Conservation (phyloP, 129 eudicot genomes). For the Lactuca sativa region DNA sequence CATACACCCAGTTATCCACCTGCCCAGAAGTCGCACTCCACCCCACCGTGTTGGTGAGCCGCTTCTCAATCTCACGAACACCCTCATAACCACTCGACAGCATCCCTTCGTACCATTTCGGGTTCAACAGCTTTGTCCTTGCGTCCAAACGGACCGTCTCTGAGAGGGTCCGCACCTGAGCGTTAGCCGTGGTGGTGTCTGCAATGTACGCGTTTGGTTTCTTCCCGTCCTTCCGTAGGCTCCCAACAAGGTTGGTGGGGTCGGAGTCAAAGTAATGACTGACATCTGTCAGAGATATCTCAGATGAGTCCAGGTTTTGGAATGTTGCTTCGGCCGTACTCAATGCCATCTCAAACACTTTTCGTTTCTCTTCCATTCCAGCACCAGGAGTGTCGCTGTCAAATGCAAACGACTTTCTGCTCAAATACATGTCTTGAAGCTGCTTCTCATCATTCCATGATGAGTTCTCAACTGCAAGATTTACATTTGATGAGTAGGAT, state of each 20-base stretch:
- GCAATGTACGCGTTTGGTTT: constrained; percentile 96
- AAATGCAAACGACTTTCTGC: constrained; percentile 94
- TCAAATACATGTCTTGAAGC: constrained; percentile 98
- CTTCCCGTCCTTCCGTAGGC: constrained; percentile 91
- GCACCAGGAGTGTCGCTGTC: constrained; percentile 92
- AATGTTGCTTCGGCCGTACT: constrained; percentile 91
- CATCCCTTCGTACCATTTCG: constrained; percentile 99
- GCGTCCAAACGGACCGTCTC: constrained; percentile 97
- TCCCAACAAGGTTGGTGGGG: constrained; percentile 92
- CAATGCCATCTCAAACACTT: constrained; percentile 87
- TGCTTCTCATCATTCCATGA: constrained; percentile 99
- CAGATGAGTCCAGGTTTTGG: constrained; percentile 85
- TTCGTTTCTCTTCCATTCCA: constrained; percentile 84
- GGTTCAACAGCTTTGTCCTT: constrained; percentile 89
- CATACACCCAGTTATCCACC: constrained; percentile 96
- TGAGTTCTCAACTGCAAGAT: constrained; percentile 98
- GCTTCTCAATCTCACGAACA: constrained; percentile 96
- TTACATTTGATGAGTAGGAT: constrained; percentile 89
- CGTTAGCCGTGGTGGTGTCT: constrained; percentile 98
- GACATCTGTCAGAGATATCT: constrained; percentile 79
- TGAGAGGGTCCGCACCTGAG: constrained; percentile 92
- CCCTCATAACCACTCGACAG: constrained; percentile 94
- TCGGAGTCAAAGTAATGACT: constrained; percentile 95
- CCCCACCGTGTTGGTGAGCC: constrained; percentile 93
- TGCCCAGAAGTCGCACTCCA: constrained; percentile 99